Evolutionary conservation across 2,329 filamentous ascomycete species (phyloP).

Genomic region (Phialophora chinensis): DNA sequence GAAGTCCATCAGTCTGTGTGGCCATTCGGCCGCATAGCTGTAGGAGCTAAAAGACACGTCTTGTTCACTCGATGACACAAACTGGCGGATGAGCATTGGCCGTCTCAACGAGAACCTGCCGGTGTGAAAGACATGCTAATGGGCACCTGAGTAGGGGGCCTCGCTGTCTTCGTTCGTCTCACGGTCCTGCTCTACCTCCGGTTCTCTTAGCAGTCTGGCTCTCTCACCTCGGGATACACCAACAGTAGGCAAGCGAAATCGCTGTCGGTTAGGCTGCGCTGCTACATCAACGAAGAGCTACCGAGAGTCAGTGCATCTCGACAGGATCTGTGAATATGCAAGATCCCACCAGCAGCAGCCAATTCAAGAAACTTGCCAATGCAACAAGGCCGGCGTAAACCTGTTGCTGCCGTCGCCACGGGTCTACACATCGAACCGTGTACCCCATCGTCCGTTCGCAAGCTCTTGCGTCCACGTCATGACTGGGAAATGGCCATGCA

Average conservation of each 20-base stretch:
- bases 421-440: constrained; percentile 41
- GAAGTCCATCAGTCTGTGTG: background rate
- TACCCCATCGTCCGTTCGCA: constrained; percentile 46
- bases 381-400: constrained; percentile 41
- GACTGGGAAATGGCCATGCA: constrained; percentile 49
- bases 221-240: background rate
- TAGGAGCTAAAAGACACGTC: background rate
- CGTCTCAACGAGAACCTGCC: background rate
- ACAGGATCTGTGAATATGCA: background rate
- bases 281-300: constrained; percentile 13
- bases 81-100: no score
- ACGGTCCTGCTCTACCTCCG: constrained; percentile 2
- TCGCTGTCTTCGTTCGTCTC: background rate
- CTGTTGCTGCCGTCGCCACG: constrained; percentile 43
- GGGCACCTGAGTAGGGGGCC: constrained; percentile 5
- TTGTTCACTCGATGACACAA: background rate
- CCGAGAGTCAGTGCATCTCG: background rate
- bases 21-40: background rate
- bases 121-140: background rate
- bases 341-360: constrained; percentile 28
- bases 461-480: constrained; percentile 41
- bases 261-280: constrained; percentile 4
- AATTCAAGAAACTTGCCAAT: constrained; percentile 27
- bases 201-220: constrained; percentile 13
- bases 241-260: background rate